phyloP scores from a whole-genome alignment of 108 stramenopile genomes.

The Nitzschia sp. region DNA sequence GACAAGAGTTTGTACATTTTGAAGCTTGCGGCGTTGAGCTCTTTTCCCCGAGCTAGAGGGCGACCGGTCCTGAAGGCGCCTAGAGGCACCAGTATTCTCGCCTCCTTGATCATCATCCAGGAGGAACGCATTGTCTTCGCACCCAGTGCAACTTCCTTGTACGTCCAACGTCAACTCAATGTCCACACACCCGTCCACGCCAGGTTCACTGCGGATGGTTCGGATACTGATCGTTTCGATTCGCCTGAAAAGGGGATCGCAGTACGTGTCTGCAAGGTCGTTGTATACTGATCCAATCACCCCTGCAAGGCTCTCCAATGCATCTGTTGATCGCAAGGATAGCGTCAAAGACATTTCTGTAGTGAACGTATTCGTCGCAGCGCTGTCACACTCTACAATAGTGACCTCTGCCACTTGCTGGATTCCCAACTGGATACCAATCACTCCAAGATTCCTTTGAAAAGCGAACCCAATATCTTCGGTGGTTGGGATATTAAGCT shows the following conservation, averaged over 20 bases:
- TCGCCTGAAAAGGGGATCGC: neutral
- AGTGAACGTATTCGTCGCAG: neutral
- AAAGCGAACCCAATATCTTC: neutral
- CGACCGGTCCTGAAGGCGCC: neutral
- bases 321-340: neutral
- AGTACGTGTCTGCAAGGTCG: neutral
- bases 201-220: neutral
- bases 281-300: neutral
- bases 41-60: neutral
- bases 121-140: neutral
- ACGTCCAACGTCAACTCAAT: neutral
- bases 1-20: too few species aligned
- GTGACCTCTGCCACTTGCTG: neutral
- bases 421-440: neutral
- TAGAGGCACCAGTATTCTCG: neutral
- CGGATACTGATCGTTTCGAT: neutral
- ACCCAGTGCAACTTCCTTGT: neutral
- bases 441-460: neutral
- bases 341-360: neutral
- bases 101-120: neutral
- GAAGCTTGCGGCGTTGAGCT: neutral
- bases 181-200: neutral
- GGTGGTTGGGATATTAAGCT: neutral
- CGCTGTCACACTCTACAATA: neutral
- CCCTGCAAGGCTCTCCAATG: neutral